phyloP scores from a whole-genome alignment of 805 yeast species.

The Candida fluviatilis region DNA sequence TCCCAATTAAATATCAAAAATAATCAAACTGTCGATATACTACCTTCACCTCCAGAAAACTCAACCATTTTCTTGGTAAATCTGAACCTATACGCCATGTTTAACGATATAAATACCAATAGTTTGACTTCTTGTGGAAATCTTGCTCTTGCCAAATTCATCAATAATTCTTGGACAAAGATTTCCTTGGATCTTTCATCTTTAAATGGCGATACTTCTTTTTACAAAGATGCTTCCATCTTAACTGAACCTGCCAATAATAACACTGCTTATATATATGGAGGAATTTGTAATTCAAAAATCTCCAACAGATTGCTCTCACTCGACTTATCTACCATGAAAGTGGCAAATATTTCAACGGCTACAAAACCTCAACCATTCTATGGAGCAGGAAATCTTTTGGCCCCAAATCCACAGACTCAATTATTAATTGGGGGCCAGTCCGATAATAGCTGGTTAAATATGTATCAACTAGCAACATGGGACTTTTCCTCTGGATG shows the following conservation, averaged over 20 bases:
- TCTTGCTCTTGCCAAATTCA: conserved; percentile 21
- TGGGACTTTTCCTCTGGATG: conserved; percentile 67
- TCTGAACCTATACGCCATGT: conserved; percentile 27
- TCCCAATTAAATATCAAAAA: conserved; percentile 15
- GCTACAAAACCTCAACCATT: conserved; percentile 54
- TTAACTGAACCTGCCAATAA: conserved; percentile 35
- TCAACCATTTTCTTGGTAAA: conserved; percentile 27
- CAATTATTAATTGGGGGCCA: conserved; percentile 65
- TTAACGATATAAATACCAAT: conserved; percentile 4
- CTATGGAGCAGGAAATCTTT: conserved; percentile 45
- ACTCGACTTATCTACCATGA: conserved; percentile 31
- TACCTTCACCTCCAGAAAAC: conserved; percentile 30
- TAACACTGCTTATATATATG: conserved; percentile 48
- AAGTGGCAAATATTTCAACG: conserved; percentile 38
- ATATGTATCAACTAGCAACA: conserved; percentile 67
- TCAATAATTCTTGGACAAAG: conserved; percentile 17
- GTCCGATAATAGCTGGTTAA: conserved; percentile 61
- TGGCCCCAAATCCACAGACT: conserved; percentile 43
- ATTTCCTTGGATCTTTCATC: conserved; percentile 7
- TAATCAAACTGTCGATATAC: conserved; percentile 16
- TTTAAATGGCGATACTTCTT: conserved; percentile 21
- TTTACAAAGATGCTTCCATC: conserved; percentile 35
- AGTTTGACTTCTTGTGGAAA: conserved; percentile 18
- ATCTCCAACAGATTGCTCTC: conserved; percentile 43
- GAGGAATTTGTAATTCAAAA: conserved; percentile 39